Evolutionary conservation across 306 rosid genomes (phyloP).

Genomic region (Gastrolobium bilobum): DNA sequence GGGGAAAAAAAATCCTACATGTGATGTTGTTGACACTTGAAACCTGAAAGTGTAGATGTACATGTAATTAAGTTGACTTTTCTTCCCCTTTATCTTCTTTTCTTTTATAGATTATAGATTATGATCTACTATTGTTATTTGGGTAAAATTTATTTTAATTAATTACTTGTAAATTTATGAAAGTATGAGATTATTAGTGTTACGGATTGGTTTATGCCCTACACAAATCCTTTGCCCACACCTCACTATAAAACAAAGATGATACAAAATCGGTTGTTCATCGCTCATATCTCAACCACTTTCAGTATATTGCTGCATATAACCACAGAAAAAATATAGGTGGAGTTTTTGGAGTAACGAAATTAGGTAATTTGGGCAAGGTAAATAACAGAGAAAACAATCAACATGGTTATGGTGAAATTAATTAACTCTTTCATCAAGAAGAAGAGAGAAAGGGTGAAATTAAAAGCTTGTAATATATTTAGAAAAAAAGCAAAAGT

Average conservation of each 20-base stretch:
- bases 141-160: not conserved
- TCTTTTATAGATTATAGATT: not conserved
- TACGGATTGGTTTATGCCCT: no score
- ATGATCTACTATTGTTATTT: not conserved
- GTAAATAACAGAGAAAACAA: not conserved
- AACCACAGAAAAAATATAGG: no score
- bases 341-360: not conserved
- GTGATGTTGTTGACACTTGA: not conserved
- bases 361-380: not conserved
- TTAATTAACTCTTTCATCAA: constrained; percentile 7
- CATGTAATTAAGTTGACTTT: not conserved
- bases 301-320: no score
- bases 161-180: not conserved
- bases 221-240: no score
- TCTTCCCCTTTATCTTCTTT: not conserved
- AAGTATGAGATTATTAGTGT: no score
- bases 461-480: not conserved
- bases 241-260: no score
- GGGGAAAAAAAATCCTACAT: not conserved
- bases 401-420: constrained; percentile 19
- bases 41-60: not conserved
- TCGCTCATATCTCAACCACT: no score
- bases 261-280: no score
- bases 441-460: not conserved
- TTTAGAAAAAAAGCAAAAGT: not conserved